Conservation (phyloP, 257 asterid genomes). For the Orobanche coerulescens region DNA sequence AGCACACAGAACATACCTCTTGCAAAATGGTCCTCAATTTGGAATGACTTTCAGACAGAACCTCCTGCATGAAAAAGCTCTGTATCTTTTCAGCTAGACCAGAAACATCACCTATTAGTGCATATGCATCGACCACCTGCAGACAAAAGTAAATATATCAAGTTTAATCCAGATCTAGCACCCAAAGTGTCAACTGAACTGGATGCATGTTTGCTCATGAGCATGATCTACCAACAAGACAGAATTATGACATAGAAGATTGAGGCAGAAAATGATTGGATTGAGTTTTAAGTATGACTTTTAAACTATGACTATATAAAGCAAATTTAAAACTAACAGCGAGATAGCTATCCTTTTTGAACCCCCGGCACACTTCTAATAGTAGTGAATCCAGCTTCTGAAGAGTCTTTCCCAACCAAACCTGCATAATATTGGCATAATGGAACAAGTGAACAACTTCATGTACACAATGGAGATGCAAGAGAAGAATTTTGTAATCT, state of each 20-base stretch:
- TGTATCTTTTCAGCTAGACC: conserved; percentile 96
- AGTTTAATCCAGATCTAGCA: conserved; percentile 15
- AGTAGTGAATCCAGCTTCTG: conserved; percentile 91
- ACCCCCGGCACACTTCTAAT: conserved; percentile 82
- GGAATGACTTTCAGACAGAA: conserved; percentile 85
- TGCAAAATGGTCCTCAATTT: conserved; percentile 68
- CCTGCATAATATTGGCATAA: conserved; percentile 43
- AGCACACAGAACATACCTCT: conserved; percentile 46
- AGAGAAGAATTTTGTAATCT: neutral
- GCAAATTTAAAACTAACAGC: conserved; percentile 54
- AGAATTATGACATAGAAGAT: conserved; percentile 2
- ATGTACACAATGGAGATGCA: neutral
- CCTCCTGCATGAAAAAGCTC: conserved; percentile 98
- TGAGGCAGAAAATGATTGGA: neutral
- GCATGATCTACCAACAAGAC: neutral
- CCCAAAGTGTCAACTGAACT: conserved; percentile 15
- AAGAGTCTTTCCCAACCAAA: conserved; percentile 93
- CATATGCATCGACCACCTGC: conserved; percentile 97
- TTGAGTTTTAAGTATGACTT: neutral
- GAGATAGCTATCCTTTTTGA: conserved; percentile 76
- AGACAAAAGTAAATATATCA: conserved; percentile 18
- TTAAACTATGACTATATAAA: conserved; percentile 13
- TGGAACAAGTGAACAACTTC: neutral
- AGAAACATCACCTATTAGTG: conserved; percentile 91
- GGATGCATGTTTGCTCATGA: conserved; percentile 4